Conservation (phyloP, 345 rosid species). For the Euphorbia peplus region DNA sequence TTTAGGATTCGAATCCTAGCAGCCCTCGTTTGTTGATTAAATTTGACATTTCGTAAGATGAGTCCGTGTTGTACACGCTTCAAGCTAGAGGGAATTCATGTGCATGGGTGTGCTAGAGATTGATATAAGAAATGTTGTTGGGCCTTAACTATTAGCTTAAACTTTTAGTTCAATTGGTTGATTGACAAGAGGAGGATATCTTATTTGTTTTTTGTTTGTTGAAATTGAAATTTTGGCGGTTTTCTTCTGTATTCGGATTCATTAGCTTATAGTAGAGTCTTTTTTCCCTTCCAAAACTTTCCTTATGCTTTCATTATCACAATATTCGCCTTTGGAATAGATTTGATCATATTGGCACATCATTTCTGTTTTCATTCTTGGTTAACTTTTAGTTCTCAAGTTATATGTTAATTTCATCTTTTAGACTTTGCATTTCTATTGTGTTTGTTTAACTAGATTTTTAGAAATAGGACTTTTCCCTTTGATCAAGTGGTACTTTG, state of each 20-base stretch:
- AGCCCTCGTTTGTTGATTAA: too few relatives aligned
- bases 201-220: background rate
- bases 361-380: background rate
- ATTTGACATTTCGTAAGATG: too few relatives aligned
- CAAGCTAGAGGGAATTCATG: too few relatives aligned
- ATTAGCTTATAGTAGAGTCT: background rate
- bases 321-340: background rate
- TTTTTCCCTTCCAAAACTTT: background rate
- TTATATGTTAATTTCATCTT: background rate
- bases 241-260: background rate
- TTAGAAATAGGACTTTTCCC: background rate
- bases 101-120: too few relatives aligned
- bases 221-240: background rate
- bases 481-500: slow-evolving; percentile 2
- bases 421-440: background rate
- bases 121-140: too few relatives aligned
- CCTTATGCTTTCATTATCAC: background rate
- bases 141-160: too few relatives aligned
- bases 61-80: too few relatives aligned
- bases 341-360: background rate
- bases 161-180: too few relatives aligned
- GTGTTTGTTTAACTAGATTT: background rate
- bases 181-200: background rate
- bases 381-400: background rate
- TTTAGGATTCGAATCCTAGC: too few relatives aligned